A percentile compares a stretch with the other conserved stretches of the same genome.
Conservation (phyloP, 768 basidiomycete species). For the Leccinum variicolor region DNA sequence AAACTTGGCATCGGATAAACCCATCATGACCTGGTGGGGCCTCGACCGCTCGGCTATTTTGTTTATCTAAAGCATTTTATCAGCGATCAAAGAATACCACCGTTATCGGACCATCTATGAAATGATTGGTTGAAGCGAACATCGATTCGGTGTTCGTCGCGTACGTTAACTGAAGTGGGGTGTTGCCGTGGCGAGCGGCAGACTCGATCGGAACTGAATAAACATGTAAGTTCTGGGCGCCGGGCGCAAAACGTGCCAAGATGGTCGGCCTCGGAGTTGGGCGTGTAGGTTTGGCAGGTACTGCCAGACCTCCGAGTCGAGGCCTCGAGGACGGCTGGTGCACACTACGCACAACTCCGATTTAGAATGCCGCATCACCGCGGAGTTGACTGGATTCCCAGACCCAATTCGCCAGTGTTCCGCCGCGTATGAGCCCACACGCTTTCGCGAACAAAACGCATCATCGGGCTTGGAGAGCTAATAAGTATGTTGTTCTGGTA, state of each 20-base stretch:
- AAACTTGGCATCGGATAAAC: neutral
- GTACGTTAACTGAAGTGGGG: neutral
- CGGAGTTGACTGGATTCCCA: neutral
- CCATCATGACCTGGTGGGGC: neutral
- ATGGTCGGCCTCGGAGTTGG: slow-evolving; percentile 4
- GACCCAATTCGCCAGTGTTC: neutral
- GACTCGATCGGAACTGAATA: neutral
- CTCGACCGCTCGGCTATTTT: neutral
- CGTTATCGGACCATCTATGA: slow-evolving; percentile 14
- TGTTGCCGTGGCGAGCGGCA: slow-evolving; percentile 14
- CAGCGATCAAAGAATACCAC: neutral
- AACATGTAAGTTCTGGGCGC: neutral
- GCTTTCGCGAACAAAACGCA: neutral
- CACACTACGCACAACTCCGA: neutral
- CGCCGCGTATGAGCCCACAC: neutral
- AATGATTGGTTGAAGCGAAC: neutral
- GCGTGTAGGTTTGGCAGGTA: neutral
- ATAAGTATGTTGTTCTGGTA: neutral
- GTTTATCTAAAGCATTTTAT: neutral
- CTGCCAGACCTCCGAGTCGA: no score
- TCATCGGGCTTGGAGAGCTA: neutral
- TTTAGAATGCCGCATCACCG: neutral
- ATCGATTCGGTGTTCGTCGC: neutral
- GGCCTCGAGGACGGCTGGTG: neutral
- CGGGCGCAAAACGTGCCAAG: neutral